phyloP scores from a whole-genome alignment of 2,329 filamentous ascomycete species.

The Colletotrichum abscissum region DNA sequence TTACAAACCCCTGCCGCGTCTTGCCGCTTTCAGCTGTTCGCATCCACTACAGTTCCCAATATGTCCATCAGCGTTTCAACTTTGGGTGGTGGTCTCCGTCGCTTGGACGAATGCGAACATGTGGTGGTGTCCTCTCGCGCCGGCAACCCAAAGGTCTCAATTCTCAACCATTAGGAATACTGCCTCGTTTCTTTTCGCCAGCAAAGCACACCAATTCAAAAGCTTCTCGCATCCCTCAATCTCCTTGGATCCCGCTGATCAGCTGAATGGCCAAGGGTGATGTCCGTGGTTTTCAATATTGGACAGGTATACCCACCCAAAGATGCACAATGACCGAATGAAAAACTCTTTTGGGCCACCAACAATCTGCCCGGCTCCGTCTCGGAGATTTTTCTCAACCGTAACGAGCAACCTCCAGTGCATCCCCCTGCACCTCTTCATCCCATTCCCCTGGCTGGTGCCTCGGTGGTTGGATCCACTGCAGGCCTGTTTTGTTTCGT shows the following conservation, averaged over 20 bases:
- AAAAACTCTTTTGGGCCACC: conserved; percentile 25
- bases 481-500: conserved; percentile 31
- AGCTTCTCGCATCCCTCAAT: background rate
- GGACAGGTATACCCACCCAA: background rate
- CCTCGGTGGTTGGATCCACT: conserved; percentile 19
- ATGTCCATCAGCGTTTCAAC: conserved; percentile 27
- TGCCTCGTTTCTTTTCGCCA: background rate
- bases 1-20: conserved; percentile 20
- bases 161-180: background rate
- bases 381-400: conserved; percentile 33
- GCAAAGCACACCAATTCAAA: background rate
- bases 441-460: conserved; percentile 15
- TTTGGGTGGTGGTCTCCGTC: conserved; percentile 7
- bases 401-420: conserved; percentile 7
- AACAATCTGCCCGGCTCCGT: conserved; percentile 23
- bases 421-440: conserved; percentile 27
- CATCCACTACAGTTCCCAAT: conserved; percentile 27
- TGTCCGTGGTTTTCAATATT: background rate
- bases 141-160: no score
- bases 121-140: background rate
- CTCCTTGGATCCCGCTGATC: background rate
- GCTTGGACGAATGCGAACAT: conserved; percentile 19
- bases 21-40: conserved; percentile 19
- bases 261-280: background rate
- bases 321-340: conserved; percentile 24